Evolutionary conservation across 768 basidiomycete species (phyloP), one percentile per base, ranked within the genome.

Genomic region (Galerina sulciceps): DNA sequence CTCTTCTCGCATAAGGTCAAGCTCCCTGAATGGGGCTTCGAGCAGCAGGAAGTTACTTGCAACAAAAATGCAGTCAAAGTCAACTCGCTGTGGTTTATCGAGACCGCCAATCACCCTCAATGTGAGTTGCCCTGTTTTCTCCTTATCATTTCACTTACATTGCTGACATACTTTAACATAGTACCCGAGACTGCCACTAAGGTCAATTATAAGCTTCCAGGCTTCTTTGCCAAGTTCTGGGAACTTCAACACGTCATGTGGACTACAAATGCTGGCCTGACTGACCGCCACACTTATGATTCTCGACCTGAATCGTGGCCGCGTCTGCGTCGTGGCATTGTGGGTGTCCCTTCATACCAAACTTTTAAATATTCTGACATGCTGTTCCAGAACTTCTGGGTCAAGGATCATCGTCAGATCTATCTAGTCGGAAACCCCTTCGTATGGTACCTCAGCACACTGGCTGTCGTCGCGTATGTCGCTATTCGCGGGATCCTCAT

Each of bases 41-140:
- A 98, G 69, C 97, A 99, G 73, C 97, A 99, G 71, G 97, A 99
- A 69, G 97, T 99, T 51, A 99, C 97, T 0, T 99, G 97, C 74
- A 99, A 99, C 76, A 99, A 95, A 82, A 96, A 99, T 66, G 96
- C 97, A 11, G 90, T 90, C 22, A 83, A 78, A 71, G 83, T 81
- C 2, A 99, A 99, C 73, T 95, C 94, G 31, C 70, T 99, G 59
- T 99, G 97, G 97, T 94, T 85, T 66, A 78, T 98, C 41, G 97
- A 99, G 79, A 97, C 94, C 1, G 84, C 91, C 47, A 79, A 67
- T 23, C 94, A 99, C 69, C 80, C 85, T 0, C 79, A 81, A 49
- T 72, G 90, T 96, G 70, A 67, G 92, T 83, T 6, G n/a, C 47
- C 40, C 62, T 10, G 45, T 47, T 38, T 35, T 40, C 26, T 41